phyloP scores from a whole-genome alignment of 31 red algal species.

The Endocladia muricata region DNA sequence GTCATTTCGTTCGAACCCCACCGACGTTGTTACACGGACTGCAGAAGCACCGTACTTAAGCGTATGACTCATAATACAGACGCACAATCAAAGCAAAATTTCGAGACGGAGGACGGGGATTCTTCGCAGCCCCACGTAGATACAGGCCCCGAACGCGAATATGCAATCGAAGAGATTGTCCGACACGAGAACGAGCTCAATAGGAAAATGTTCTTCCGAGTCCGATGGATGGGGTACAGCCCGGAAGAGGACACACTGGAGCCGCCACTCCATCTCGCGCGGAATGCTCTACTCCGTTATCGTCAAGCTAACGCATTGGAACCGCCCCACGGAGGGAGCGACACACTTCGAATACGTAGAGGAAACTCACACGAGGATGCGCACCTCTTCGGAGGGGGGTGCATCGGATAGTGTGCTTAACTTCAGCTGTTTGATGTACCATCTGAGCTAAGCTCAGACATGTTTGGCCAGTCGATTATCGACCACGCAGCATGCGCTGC shows the following conservation, averaged over 20 bases:
- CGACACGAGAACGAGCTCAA: background rate
- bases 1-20: background rate
- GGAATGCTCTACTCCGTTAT: no score
- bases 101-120: background rate
- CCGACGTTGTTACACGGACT: background rate
- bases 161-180: background rate
- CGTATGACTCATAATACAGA: background rate
- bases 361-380: no score
- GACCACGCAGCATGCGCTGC: no score
- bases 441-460: no score
- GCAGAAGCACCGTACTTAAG: background rate
- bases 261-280: background rate
- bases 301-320: no score
- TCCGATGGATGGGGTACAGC: background rate
- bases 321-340: no score
- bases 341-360: no score
- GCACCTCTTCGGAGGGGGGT: no score
- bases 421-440: no score
- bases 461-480: no score
- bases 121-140: background rate
- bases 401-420: no score
- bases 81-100: background rate
- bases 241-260: background rate
- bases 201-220: background rate
- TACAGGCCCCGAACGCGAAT: background rate